These are phyloP conservation scores for Scedosporium boydii DNA, from an alignment of 2,329 filamentous ascomycete genomes.

Conservation along the genomic window DNA sequence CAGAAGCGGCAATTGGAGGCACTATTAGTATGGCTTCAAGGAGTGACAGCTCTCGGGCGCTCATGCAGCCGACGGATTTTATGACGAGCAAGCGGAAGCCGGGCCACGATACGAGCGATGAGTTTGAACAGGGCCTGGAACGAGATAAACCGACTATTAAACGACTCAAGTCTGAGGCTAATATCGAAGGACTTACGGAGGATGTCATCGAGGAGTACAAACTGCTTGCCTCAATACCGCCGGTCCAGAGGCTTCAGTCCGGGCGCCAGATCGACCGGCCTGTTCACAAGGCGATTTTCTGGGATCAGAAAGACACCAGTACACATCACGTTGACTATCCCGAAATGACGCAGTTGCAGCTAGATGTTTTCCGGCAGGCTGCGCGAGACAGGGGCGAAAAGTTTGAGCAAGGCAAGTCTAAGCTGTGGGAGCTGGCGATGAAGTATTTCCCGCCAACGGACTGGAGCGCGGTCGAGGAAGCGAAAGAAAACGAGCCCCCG, in stretches of 20 bases:
- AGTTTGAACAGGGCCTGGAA: conserved; percentile 27
- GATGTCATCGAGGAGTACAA: conserved; percentile 32
- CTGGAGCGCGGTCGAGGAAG: conserved; percentile 14
- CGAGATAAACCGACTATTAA: conserved; percentile 42
- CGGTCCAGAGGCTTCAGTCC: conserved; percentile 36
- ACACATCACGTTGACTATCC: conserved; percentile 56
- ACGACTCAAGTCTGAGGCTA: conserved; percentile 41
- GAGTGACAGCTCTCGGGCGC: background rate
- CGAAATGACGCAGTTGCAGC: conserved; percentile 52
- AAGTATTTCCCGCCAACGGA: conserved; percentile 43
- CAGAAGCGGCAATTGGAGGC: conserved; percentile 29
- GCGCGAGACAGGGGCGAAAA: conserved; percentile 39
- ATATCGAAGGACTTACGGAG: conserved; percentile 24
- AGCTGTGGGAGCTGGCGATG: conserved; percentile 48
- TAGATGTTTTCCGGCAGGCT: conserved; percentile 43
- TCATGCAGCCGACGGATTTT: conserved; percentile 19
- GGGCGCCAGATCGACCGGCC: conserved; percentile 49
- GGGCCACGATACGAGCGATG: conserved; percentile 39
- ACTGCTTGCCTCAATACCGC: conserved; percentile 39
- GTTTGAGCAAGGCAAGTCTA: conserved; percentile 41
- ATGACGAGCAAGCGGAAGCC: conserved; percentile 49
- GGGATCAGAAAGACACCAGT: conserved; percentile 40
- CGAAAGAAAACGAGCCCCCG: conserved; percentile 7
- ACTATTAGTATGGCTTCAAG: background rate
- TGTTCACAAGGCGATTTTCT: conserved; percentile 47